Percentiles rank a stretch among this genome's conserved stretches.
Evolutionary conservation across 1,284 basidiomycete species (phyloP).

Genomic region (Tetrapyrgos nigripes): DNA sequence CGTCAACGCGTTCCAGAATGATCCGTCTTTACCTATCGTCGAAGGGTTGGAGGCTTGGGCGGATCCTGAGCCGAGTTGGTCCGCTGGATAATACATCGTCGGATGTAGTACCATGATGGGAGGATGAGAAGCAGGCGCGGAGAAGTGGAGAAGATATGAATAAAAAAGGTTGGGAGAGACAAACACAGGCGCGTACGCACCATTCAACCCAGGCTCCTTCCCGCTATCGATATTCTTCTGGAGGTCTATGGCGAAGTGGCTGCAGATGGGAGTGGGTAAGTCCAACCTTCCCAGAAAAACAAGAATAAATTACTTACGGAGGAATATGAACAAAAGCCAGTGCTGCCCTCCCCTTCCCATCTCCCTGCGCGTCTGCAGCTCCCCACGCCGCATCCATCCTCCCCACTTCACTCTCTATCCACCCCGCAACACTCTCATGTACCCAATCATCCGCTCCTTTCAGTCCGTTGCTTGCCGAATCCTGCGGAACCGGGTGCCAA

Average conservation of each 20-base stretch:
- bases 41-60: constrained; percentile 54
- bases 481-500: constrained; percentile 55
- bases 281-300: not conserved
- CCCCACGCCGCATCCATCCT: constrained; percentile 67
- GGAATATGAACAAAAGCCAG: constrained; percentile 78
- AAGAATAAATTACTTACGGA: constrained; percentile 46
- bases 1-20: constrained; percentile 69
- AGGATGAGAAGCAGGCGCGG: not conserved
- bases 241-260: constrained; percentile 57
- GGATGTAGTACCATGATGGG: not conserved
- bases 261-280: no score
- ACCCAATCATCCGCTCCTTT: constrained; percentile 62
- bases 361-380: no score
- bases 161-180: no score
- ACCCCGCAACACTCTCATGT: constrained; percentile 61
- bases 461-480: no score
- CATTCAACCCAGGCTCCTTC: constrained; percentile 66
- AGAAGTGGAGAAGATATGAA: not conserved
- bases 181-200: constrained; percentile 43
- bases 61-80: constrained; percentile 58
- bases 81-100: constrained; percentile 57
- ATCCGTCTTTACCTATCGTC: constrained; percentile 50
- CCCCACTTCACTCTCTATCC: constrained; percentile 60
- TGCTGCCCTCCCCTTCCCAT: constrained; percentile 53
- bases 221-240: constrained; percentile 55